Evolutionary conservation across 495 filamentous ascomycete genomes (phyloP).

Genomic region (Baudoinia panamericana): DNA sequence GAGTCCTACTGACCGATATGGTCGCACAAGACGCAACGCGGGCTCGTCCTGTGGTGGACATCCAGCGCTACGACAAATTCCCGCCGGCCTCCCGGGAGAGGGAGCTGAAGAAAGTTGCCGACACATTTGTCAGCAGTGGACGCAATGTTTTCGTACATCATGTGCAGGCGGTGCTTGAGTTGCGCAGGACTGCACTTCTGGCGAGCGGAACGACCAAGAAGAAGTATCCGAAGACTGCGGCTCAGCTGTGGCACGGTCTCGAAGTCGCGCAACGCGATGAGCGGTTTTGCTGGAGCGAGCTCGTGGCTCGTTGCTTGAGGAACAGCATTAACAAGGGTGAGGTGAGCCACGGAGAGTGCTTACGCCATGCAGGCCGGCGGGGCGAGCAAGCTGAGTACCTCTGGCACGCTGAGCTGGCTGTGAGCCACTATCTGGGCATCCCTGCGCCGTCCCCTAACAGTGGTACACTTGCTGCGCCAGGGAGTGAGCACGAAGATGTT

Average conservation of each 20-base stretch:
- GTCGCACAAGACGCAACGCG: neutral
- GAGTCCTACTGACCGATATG: neutral
- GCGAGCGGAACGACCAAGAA: conserved; percentile 2
- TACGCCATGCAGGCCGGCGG: conserved; percentile 3
- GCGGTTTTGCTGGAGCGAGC: neutral
- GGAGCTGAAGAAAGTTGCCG: conserved; percentile 1
- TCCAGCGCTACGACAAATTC: neutral
- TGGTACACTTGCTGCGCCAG: too few species aligned
- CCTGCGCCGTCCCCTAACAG: neutral
- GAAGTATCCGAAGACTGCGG: conserved; percentile 2
- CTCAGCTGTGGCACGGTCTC: conserved; percentile 4
- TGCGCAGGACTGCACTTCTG: neutral
- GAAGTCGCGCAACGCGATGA: conserved; percentile 2
- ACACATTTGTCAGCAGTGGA: conserved; percentile 7
- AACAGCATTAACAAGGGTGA: neutral
- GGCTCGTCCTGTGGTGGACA: neutral
- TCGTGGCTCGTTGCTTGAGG: neutral
- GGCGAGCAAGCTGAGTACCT: neutral
- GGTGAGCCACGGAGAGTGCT: neutral
- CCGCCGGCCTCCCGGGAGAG: neutral
- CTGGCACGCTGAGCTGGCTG: conserved; percentile 7
- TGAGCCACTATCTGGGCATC: neutral
- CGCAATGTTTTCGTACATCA: conserved; percentile 3
- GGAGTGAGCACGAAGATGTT: neutral
- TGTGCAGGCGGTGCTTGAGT: neutral